Evolutionary conservation across 495 filamentous ascomycete genomes (phyloP), one percentile per base, ranked within the genome.

Genomic region (Aspergillus indologenus): DNA sequence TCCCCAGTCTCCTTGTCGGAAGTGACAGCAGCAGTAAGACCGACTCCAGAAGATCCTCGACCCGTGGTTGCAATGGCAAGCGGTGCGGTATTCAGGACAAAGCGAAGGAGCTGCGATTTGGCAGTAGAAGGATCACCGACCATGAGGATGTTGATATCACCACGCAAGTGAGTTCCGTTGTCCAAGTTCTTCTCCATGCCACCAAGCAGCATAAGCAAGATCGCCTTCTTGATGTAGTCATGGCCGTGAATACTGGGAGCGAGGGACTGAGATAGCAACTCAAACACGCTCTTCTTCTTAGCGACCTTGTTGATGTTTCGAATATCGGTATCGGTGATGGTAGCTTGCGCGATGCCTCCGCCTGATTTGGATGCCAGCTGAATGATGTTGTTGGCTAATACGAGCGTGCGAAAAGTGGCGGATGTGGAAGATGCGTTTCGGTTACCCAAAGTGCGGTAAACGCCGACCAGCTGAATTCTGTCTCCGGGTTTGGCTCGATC

Each of bases 131-230:
- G 94, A 76, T 99, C 94, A 77, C 94, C 94, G 47, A 99, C 95
- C 94, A 99, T 98, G 29, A 99, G 80, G 63, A 99, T 96, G 74
- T 99, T 99, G 75, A 99, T 98, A 70, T 99, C 94, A 74, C 94
- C 94, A 80, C 94, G 87, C 65, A 99, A 75, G 83, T 99, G 94
- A 0, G 95, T 97, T 34, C 94, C 94, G 65, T 99, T 99, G 57
- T 98, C 94, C 53, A 99, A 71, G 68, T 98, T 99, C 81, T 98
- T 98, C 77, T 99, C 94, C 86, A 96, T 91, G 56, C 94, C 94
- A 64, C 94, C 89, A n/a, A 99, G 80, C 11, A 99, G 81, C 93
- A 98, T 96, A 56, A 99, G 85, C 42, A 98, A 75, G 62, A 99
- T 96, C 6, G 94, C 94, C 74, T 93, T 96, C 78, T 99, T 99